A percentile compares a stretch with the other conserved stretches of the same genome.
Evolutionary conservation across 441 rosid species (phyloP).

Genomic region (Euphorbia schlechtendalii): DNA sequence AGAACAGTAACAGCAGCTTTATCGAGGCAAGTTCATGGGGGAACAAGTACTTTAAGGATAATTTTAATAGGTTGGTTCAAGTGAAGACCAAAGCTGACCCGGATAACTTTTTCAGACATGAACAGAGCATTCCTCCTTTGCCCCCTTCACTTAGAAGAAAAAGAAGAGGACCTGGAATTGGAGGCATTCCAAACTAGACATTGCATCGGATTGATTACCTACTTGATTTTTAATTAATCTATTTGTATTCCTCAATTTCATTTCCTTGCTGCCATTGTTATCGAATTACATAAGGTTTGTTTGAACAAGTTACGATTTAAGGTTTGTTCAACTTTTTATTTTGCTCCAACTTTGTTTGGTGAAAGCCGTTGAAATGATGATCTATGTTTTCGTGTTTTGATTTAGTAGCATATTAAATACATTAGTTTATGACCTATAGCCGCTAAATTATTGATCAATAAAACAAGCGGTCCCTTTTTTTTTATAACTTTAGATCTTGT

Average conservation of each 20-base stretch:
- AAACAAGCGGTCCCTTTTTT: no score
- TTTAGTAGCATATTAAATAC: no score
- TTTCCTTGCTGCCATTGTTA: background rate
- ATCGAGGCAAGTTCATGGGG: conserved; percentile 34
- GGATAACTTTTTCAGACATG: conserved; percentile 55
- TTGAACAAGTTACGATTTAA: background rate
- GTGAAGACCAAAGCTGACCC: conserved; percentile 65
- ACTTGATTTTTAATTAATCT: no score
- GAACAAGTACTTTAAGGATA: conserved; percentile 46
- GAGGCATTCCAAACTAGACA: background rate
- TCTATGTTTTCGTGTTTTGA: no score
- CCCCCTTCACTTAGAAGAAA: conserved; percentile 14
- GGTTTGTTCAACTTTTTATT: background rate
- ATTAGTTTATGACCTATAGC: no score
- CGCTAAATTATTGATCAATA: no score
- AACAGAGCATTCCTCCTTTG: conserved; percentile 62
- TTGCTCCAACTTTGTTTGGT: no score
- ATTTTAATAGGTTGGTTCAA: conserved; percentile 48
- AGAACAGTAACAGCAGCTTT: conserved; percentile 23
- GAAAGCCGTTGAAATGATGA: no score
- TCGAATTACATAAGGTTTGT: background rate
- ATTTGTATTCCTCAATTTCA: background rate
- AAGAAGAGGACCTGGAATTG: conserved; percentile 10
- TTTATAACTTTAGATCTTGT: no score
- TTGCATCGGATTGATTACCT: no score